phyloP scores from a whole-genome alignment of 78 protist genomes.

The slime mould (Dictyostelium discoideum) region DNA sequence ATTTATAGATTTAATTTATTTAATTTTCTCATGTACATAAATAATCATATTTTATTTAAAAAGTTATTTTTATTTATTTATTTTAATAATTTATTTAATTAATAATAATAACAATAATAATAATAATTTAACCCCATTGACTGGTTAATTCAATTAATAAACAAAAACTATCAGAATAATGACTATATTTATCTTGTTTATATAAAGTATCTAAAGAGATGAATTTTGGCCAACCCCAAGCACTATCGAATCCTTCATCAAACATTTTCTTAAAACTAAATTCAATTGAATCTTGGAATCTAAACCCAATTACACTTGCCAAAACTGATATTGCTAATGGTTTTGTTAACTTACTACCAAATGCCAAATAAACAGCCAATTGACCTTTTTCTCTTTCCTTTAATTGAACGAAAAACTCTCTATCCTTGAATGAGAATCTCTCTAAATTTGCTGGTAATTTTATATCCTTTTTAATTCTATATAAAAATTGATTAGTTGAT shows the following conservation, averaged over 20 bases:
- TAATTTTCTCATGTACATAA: too few relatives aligned
- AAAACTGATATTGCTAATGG: constrained; percentile 63
- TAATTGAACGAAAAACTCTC: constrained; percentile 73
- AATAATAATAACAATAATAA: too few relatives aligned
- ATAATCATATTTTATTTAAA: too few relatives aligned
- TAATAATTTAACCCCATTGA: constrained; percentile 66
- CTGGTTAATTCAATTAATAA: constrained; percentile 63
- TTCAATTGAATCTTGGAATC: constrained; percentile 75
- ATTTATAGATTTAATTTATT: too few relatives aligned
- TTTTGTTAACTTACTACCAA: constrained; percentile 51
- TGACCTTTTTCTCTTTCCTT: constrained; percentile 80
- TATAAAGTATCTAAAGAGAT: constrained; percentile 45
- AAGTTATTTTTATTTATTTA: not conserved
- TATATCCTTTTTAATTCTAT: constrained; percentile 63
- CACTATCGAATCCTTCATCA: constrained; percentile 81
- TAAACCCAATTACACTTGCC: constrained; percentile 61
- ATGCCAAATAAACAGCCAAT: constrained; percentile 73
- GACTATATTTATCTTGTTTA: constrained; percentile 61
- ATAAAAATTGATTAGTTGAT: constrained; percentile 51
- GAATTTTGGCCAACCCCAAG: constrained; percentile 82
- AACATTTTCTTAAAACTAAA: constrained; percentile 59
- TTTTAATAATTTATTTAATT: not conserved
- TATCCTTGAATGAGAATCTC: constrained; percentile 69
- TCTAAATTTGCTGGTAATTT: constrained; percentile 75
- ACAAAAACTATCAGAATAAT: constrained; percentile 68